Base-by-base conservation (phyloP, 345 rosid species). In the Bruguiera sexangula region DNA sequence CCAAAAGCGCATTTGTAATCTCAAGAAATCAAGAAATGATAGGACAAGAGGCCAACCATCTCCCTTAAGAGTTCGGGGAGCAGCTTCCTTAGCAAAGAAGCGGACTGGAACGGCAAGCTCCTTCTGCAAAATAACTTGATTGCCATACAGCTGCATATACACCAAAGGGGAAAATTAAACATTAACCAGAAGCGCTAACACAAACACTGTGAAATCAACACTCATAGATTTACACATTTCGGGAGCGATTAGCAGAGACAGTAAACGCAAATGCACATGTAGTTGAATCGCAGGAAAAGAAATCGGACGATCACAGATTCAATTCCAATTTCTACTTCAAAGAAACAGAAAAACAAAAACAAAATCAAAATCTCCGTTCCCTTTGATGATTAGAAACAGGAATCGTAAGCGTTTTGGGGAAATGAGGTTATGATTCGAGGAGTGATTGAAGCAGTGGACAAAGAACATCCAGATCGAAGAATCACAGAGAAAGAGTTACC, bases 51-150 rank as follows among this genome's bases (percentile, higher is more conserved):
- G 83, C 96, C 31, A 73, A 95, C 98, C 90, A 77, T 92, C 99
- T 85, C 99, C 99, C 78, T 85, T 89, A 27, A 84, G 86, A 6
- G 83, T 76, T 13, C 82, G 53, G 60, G 88, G 90, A 72, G 90
- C 86, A 78, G 96, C 87, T 78, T 82, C 90, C 70, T 86, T 87
- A 22, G 97, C 89, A 56, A 80, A 95, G 69, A 72, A 88, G 21
- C 98, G 96, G 22, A 89, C 83, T 3, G 89, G 83, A 69, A 84
- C 46, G 53, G 77, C 82, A 79, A 66, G 79, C 11, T 88, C 87
- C 76, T 78, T 83, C 37, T 79, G 89, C 70, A 87, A 65, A 65
- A 85, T 37, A 16, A 75, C 79, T 36, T 73, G 78, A 72, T 80
- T 79, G 9, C 85, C 85, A 39, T 76, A 85, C 37, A 92, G 69